A percentile compares a stretch with the other conserved stretches of the same genome.
Conservation (phyloP, 768 basidiomycete species). For the Boletus barrowsii region DNA sequence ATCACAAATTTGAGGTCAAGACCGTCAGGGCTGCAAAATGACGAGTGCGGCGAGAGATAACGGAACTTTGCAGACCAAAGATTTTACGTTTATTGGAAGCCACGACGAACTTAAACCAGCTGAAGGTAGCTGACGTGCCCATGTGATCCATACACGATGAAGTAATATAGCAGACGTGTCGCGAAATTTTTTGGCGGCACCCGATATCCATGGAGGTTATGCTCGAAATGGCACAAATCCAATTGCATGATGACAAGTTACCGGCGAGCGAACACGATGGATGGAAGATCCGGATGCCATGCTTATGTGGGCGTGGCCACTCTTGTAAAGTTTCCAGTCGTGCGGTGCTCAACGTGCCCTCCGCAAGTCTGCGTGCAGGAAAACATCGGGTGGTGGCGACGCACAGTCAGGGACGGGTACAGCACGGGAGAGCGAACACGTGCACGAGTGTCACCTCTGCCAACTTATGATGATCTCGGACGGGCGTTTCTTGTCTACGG, state of each 20-base stretch:
- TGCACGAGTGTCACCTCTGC: conserved; percentile 5
- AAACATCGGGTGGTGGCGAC: conserved; percentile 6
- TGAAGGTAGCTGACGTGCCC: background rate
- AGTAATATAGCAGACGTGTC: conserved; percentile 9
- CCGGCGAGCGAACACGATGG: conserved; percentile 18
- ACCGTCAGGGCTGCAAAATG: background rate
- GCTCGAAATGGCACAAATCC: conserved; percentile 5
- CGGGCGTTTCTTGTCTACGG: background rate
- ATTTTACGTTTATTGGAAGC: conserved; percentile 7
- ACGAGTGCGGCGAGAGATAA: background rate
- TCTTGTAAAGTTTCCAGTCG: conserved; percentile 2
- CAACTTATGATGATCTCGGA: background rate
- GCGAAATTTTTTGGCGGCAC: background rate
- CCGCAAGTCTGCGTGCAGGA: conserved; percentile 28
- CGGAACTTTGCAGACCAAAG: background rate
- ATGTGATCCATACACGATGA: background rate
- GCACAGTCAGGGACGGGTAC: conserved; percentile 13
- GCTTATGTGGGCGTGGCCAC: conserved; percentile 5
- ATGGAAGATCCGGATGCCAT: conserved; percentile 24
- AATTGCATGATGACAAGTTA: conserved; percentile 13
- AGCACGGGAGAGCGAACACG: conserved; percentile 20
- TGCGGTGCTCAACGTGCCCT: conserved; percentile 12
- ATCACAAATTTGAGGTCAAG: background rate
- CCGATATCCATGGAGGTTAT: background rate
- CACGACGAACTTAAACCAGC: background rate